A percentile compares a stretch with the other conserved stretches of the same genome.
Conservation (phyloP, 176 grass and related monocot species). For the Musa beccarii region DNA sequence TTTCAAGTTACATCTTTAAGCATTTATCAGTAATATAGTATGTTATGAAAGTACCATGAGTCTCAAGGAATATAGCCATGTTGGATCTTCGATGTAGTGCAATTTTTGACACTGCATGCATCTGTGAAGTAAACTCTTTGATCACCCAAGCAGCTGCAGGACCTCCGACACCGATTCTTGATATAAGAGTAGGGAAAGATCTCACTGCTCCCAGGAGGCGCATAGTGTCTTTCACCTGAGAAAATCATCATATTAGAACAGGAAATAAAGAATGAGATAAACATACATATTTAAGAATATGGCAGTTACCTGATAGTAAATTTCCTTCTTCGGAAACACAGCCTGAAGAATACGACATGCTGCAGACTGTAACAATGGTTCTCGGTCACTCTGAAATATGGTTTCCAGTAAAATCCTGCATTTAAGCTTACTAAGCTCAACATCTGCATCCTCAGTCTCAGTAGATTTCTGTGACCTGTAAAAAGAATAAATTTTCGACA, state of each 20-base stretch:
- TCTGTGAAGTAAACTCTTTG: constrained; percentile 91
- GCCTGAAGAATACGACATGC: constrained; percentile 79
- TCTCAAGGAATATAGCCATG: constrained; percentile 76
- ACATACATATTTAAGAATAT: neutral
- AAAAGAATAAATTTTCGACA: constrained; percentile 67
- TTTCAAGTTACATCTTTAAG: neutral
- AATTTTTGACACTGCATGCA: constrained; percentile 80
- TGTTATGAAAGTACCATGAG: constrained; percentile 51
- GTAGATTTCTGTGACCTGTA: constrained; percentile 37
- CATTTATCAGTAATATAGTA: neutral
- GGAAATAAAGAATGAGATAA: constrained; percentile 9
- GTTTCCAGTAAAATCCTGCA: constrained; percentile 73
- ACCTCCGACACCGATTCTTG: constrained; percentile 88
- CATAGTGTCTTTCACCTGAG: constrained; percentile 86
- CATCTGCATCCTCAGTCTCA: constrained; percentile 39
- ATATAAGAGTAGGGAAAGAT: constrained; percentile 68
- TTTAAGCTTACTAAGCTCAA: constrained; percentile 49
- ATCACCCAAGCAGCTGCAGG: constrained; percentile 85
- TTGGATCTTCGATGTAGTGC: constrained; percentile 69
- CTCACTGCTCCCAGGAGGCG: constrained; percentile 73
- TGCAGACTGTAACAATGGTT: constrained; percentile 65
- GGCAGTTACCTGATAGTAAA: constrained; percentile 76
- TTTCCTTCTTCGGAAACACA: constrained; percentile 78
- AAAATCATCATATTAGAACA: constrained; percentile 18
- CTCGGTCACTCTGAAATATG: constrained; percentile 91